phyloP scores from a whole-genome alignment of 73 alveolate genomes.

The Symbiodinium natans region DNA sequence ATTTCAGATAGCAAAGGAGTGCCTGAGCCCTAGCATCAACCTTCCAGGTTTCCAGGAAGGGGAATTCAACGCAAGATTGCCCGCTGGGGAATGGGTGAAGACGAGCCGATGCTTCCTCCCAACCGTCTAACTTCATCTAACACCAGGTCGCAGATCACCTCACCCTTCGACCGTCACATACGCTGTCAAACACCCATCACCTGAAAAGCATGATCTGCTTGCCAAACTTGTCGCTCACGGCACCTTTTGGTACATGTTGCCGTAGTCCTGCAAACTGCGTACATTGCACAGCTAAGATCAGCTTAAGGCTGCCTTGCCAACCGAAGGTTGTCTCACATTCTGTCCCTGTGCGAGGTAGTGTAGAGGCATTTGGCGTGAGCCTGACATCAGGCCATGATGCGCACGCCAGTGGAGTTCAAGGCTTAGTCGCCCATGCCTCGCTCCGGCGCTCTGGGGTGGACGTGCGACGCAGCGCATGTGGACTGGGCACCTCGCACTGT shows the following conservation, averaged over 20 bases:
- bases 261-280: slow-evolving; percentile 32
- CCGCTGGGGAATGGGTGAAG: background rate
- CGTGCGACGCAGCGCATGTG: background rate
- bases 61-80: background rate
- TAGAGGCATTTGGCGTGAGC: background rate
- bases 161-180: too few relatives aligned
- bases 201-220: slow-evolving; percentile 50
- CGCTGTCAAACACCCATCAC: too few relatives aligned
- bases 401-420: too few relatives aligned
- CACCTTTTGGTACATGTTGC: slow-evolving; percentile 54
- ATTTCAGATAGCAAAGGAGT: too few relatives aligned
- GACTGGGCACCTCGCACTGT: slow-evolving; percentile 14
- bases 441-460: background rate
- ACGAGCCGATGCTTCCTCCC: too few relatives aligned
- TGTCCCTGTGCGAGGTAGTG: background rate
- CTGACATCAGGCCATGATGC: background rate
- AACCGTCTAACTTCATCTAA: background rate
- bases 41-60: background rate
- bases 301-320: background rate
- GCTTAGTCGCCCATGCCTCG: background rate
- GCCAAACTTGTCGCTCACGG: background rate
- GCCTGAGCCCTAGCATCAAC: too few relatives aligned
- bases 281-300: background rate
- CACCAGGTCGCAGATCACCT: too few relatives aligned
- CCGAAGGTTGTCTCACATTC: background rate